phyloP scores from a whole-genome alignment of 345 rosid genomes.

The Citrus australasica region DNA sequence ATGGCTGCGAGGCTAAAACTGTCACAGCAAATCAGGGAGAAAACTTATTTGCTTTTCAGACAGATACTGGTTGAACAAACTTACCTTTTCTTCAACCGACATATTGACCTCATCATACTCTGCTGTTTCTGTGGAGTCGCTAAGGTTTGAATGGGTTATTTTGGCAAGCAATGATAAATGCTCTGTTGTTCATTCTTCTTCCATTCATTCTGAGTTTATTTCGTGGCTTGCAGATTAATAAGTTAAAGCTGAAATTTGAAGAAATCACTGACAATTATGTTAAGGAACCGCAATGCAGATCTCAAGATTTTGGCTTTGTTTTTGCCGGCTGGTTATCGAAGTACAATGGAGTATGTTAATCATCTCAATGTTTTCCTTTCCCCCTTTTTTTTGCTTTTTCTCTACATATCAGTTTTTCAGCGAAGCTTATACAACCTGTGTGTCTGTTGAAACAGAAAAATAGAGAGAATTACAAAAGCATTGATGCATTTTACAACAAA shows the following conservation, averaged over 20 bases:
- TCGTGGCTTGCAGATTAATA: slow-evolving; percentile 57
- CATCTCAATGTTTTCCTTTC: not conserved
- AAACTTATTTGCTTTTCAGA: slow-evolving; percentile 66
- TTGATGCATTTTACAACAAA: slow-evolving; percentile 81
- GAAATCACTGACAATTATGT: slow-evolving; percentile 74
- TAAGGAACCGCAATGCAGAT: slow-evolving; percentile 93
- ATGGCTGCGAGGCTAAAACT: slow-evolving; percentile 75
- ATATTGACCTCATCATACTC: slow-evolving; percentile 76
- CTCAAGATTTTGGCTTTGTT: slow-evolving; percentile 69
- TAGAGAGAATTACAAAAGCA: slow-evolving; percentile 74
- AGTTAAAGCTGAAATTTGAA: slow-evolving; percentile 59
- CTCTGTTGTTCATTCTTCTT: slow-evolving; percentile 16
- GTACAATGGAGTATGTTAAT: slow-evolving; percentile 48
- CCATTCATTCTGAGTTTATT: slow-evolving; percentile 8
- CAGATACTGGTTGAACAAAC: slow-evolving; percentile 55
- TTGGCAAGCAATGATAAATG: not conserved
- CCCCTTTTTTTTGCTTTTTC: not conserved
- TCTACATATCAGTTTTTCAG: not conserved
- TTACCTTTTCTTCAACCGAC: slow-evolving; percentile 65
- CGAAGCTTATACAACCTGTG: slow-evolving; percentile 19
- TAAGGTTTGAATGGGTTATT: slow-evolving; percentile 43
- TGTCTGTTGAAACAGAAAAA: slow-evolving; percentile 50
- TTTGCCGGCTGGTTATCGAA: slow-evolving; percentile 58
- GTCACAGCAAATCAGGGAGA: slow-evolving; percentile 66
- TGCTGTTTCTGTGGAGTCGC: slow-evolving; percentile 78